Conservation (phyloP, 2,329 filamentous ascomycete species). For the Talaromyces amestolkiae region DNA sequence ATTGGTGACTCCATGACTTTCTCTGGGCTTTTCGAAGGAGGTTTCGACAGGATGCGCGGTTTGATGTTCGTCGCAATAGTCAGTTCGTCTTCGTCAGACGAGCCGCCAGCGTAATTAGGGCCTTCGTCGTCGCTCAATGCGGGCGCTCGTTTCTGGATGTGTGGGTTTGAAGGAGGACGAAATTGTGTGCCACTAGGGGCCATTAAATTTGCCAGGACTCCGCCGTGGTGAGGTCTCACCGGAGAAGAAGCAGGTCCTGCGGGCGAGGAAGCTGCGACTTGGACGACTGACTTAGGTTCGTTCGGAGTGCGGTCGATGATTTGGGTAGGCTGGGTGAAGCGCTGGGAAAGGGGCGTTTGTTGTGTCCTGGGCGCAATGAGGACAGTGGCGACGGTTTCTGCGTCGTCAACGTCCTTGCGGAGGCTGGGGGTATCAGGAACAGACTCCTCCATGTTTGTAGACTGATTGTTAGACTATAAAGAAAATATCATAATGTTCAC, state of each 20-base stretch:
- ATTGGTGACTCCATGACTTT: constrained; percentile 45
- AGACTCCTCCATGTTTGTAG: constrained; percentile 37
- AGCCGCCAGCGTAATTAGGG: constrained; percentile 60
- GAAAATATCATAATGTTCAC: neutral
- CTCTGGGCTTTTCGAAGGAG: constrained; percentile 35
- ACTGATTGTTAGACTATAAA: neutral
- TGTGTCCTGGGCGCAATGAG: constrained; percentile 40
- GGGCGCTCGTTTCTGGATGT: constrained; percentile 41
- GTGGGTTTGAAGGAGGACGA: constrained; percentile 49
- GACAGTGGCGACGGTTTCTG: constrained; percentile 52
- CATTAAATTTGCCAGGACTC: constrained; percentile 60
- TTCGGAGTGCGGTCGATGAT: constrained; percentile 48
- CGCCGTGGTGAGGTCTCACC: constrained; percentile 37
- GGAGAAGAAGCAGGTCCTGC: constrained; percentile 51
- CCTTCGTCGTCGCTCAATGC: constrained; percentile 55
- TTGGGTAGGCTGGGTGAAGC: constrained; percentile 61
- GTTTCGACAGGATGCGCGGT: constrained; percentile 56
- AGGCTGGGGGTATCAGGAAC: constrained; percentile 42
- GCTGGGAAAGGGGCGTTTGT: constrained; percentile 20
- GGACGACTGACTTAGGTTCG: constrained; percentile 53
- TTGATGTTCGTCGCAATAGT: constrained; percentile 57
- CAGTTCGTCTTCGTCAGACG: constrained; percentile 58
- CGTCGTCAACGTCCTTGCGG: constrained; percentile 36
- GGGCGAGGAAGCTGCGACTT: constrained; percentile 88
- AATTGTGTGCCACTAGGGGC: constrained; percentile 74